Conservation (phyloP, 1,139 yeast species). For the Wickerhamomyces sp. region DNA sequence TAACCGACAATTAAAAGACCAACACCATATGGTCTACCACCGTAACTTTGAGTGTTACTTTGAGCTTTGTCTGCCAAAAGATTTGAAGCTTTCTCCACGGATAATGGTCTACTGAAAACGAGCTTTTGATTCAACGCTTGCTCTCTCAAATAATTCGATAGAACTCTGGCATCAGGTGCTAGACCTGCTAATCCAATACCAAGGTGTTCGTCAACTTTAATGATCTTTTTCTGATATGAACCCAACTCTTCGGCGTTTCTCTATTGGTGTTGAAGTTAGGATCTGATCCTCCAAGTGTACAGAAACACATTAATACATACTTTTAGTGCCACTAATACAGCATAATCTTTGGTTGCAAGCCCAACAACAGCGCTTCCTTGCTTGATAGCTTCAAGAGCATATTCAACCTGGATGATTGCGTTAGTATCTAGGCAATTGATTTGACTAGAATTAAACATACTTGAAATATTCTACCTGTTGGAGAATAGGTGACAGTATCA, state of each 20-base stretch:
- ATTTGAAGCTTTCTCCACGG: constrained; percentile 77
- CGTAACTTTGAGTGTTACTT: constrained; percentile 91
- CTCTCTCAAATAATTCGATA: constrained; percentile 82
- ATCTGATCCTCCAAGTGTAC: neutral
- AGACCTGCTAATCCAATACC: constrained; percentile 96
- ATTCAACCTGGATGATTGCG: constrained; percentile 47
- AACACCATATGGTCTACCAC: constrained; percentile 96
- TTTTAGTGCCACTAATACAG: constrained; percentile 87
- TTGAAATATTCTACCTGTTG: constrained; percentile 95
- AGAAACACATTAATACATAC: constrained; percentile 15
- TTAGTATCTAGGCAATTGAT: constrained; percentile 10
- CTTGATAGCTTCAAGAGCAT: constrained; percentile 94
- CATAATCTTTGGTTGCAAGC: constrained; percentile 76
- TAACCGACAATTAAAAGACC: constrained; percentile 89
- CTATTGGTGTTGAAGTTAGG: constrained; percentile 20
- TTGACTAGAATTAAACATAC: constrained; percentile 26
- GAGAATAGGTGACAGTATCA: constrained; percentile 96
- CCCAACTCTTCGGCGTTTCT: constrained; percentile 97
- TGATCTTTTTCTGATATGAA: constrained; percentile 89
- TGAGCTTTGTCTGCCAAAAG: constrained; percentile 96
- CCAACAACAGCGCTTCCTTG: constrained; percentile 99
- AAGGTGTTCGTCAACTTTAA: constrained; percentile 87
- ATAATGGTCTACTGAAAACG: constrained; percentile 84
- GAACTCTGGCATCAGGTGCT: constrained; percentile 96
- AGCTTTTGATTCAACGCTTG: constrained; percentile 87